Conservation (phyloP, 129 eudicot genomes). For the Silybum marianum region DNA sequence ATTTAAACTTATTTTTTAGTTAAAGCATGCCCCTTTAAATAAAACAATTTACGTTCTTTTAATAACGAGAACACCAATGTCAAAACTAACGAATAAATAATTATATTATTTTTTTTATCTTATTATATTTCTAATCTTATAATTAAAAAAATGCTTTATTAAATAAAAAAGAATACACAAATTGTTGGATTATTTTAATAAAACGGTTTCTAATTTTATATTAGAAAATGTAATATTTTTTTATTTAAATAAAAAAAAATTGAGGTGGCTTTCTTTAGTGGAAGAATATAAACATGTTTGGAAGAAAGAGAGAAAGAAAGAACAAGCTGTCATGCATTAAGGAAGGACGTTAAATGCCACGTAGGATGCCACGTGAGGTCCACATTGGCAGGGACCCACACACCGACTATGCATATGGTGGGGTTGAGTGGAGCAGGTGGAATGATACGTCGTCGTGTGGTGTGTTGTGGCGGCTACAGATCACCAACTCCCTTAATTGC, state of each 20-base stretch:
- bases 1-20: no score
- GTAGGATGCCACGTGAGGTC: conserved; percentile 40
- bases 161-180: no score
- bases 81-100: background rate
- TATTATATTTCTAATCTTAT: background rate
- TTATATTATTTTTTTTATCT: background rate
- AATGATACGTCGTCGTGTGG: conserved; percentile 21
- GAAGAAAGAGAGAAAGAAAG: background rate
- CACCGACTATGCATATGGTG: conserved; percentile 26
- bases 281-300: conserved; percentile 18
- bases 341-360: conserved; percentile 20
- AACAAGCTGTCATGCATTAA: conserved; percentile 31
- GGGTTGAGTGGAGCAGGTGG: conserved; percentile 34
- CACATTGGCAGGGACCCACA: conserved; percentile 17
- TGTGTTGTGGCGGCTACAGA: conserved; percentile 33
- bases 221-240: background rate
- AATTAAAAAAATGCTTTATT: background rate
- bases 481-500: conserved; percentile 27
- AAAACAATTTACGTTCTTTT: background rate
- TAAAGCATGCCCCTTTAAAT: background rate
- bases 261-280: no score
- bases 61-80: background rate
- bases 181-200: no score
- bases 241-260: no score
- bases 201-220: no score